Percentiles rank a stretch among this genome's conserved stretches.
These are phyloP conservation scores for Pseudonitzschia multiseries DNA, from an alignment of 108 stramenopile species.

Conservation along the genomic window DNA sequence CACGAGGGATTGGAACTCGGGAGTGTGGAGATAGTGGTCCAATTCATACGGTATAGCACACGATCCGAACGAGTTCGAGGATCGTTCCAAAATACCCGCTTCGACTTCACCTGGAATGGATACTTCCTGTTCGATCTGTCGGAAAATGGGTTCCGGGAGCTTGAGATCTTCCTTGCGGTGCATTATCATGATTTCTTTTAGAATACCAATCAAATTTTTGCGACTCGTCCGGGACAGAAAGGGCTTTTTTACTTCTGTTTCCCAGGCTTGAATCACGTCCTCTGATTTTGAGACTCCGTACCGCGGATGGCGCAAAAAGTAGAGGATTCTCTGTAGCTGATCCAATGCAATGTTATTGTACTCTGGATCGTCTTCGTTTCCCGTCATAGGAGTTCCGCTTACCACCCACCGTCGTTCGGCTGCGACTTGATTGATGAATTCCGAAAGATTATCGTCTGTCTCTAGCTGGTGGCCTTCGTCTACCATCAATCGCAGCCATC, in stretches of 20 bases:
- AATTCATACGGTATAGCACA: neutral
- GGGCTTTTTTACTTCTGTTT: constrained; percentile 40
- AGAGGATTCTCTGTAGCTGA: constrained; percentile 52
- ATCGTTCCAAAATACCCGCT: constrained; percentile 23
- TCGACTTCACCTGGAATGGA: constrained; percentile 33
- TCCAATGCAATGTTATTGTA: constrained; percentile 39
- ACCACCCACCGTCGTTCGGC: constrained; percentile 84
- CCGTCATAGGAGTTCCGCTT: constrained; percentile 74
- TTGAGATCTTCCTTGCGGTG: constrained; percentile 57
- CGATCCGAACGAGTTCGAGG: constrained; percentile 18
- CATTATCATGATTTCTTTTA: constrained; percentile 56
- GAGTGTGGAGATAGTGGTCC: constrained; percentile 27
- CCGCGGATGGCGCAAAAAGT: constrained; percentile 42
- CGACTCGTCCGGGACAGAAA: constrained; percentile 43
- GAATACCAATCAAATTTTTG: constrained; percentile 32
- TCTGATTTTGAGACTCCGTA: constrained; percentile 40
- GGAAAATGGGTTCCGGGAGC: constrained; percentile 54
- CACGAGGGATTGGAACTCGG: constrained; percentile 44
- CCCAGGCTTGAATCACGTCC: constrained; percentile 33
- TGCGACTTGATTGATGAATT: constrained; percentile 55
- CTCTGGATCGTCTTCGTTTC: constrained; percentile 45
- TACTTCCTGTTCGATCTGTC: constrained; percentile 44
- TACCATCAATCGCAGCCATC: constrained; percentile 64
- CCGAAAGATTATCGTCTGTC: constrained; percentile 32
- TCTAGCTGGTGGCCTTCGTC: constrained; percentile 85